Evolutionary conservation across 441 rosid species (phyloP).

Genomic region (Dalechampia spathulata): DNA sequence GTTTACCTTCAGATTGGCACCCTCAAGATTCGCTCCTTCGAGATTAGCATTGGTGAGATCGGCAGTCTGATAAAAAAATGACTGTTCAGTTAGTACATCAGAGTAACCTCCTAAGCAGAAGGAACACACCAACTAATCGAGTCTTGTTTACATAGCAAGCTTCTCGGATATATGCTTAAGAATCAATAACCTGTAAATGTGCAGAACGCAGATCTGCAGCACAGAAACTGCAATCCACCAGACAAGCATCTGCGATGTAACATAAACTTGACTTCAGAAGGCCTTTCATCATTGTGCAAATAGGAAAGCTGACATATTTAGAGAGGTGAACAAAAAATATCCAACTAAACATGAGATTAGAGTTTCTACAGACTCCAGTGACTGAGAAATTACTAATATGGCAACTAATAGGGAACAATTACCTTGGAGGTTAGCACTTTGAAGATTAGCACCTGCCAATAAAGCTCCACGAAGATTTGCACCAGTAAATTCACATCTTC

Average conservation of each 20-base stretch:
- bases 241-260: slow-evolving; percentile 65
- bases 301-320: not conserved
- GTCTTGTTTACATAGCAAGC: not conserved
- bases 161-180: not conserved
- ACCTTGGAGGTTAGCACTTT: slow-evolving; percentile 94
- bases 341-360: not conserved
- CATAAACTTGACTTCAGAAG: slow-evolving; percentile 12
- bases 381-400: not conserved
- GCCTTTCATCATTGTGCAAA: not conserved
- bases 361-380: not conserved
- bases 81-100: slow-evolving; percentile 4
- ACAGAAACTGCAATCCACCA: slow-evolving; percentile 76
- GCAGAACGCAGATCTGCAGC: slow-evolving; percentile 88
- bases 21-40: slow-evolving; percentile 91
- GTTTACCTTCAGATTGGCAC: slow-evolving; percentile 88
- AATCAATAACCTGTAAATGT: slow-evolving; percentile 68
- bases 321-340: not conserved
- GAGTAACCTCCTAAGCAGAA: not conserved
- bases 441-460: slow-evolving; percentile 83
- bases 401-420: slow-evolving; percentile 7
- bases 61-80: slow-evolving; percentile 43
- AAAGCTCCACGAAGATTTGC: slow-evolving; percentile 92
- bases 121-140: not conserved
- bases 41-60: slow-evolving; percentile 91
- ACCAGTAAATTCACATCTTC: slow-evolving; percentile 89